Evolutionary conservation across 805 yeast genomes (phyloP), one percentile per base, ranked within the genome.

Genomic region (Cyberlindnera mrakii): DNA sequence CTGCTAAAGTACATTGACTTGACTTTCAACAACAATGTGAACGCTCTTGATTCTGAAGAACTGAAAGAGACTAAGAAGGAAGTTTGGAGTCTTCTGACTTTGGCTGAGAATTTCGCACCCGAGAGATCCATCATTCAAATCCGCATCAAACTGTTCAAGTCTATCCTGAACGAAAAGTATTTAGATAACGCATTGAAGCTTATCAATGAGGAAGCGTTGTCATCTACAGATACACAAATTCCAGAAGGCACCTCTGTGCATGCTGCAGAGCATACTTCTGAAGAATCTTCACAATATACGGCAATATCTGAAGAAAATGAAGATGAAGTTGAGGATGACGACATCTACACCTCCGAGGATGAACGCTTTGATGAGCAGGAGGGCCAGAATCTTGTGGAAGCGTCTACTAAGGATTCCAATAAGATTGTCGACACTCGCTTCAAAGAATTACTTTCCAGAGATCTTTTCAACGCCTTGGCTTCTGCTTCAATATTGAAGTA

Each of bases 151-250:
- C 33, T 60, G 31, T 58, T 62, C 47, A 56, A 54, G 39, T 53
- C 64, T 2, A 40, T 60, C 30, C 47, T 61, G 30, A 57, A 58
- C 40, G 59, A 54, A 33, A 56, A 56, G 42, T 54, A 56, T 18
- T 46, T 57, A 27, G 54, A 53, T 35, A 6, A 42, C 4, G 54
- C 50, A 8, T 40, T 57, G 33, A 39, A 38, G 23, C 15, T 53
- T 7, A 43, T 57, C 11, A 46, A 43, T 32, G 45, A 50, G 16
- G 47, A 45, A 37, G 44, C 51, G 3, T 13, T 30, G 13, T 4
- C 14, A 3, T 42, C 46, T 2, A 42, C 44, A 3, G 42, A 44
- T 10, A 33, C 48, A 3, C 15, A 39, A 25, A 46, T 40, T 9
- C 37, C 39, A 13, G 39, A 37, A 6, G 23, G 13, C 9, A 33